phyloP scores from a whole-genome alignment of 495 filamentous ascomycete species.

The Clavariopsis aquatica region DNA sequence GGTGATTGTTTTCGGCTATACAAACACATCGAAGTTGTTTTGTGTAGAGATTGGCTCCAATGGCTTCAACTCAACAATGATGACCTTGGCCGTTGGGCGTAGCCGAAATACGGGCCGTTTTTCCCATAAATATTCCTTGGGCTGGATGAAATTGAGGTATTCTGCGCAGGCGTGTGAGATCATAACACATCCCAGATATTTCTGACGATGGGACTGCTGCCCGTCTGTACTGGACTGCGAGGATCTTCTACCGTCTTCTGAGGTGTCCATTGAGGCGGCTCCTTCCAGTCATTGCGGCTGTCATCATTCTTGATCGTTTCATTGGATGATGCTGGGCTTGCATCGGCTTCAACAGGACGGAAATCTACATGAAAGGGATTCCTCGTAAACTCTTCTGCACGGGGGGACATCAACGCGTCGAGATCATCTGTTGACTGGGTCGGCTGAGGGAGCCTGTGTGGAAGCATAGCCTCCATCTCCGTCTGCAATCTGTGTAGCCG shows the following conservation, averaged over 20 bases:
- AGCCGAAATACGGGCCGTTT: not conserved
- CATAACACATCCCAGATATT: slow-evolving; percentile 58
- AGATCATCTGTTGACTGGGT: slow-evolving; percentile 29
- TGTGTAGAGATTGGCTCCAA: not conserved
- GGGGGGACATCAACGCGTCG: slow-evolving; percentile 46
- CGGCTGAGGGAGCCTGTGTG: slow-evolving; percentile 27
- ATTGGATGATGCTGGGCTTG: slow-evolving; percentile 30
- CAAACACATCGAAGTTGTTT: not conserved
- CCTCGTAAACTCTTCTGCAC: slow-evolving; percentile 48
- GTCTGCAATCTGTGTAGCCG: slow-evolving; percentile 44
- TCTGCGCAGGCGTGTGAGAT: slow-evolving; percentile 8
- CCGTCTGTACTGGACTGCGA: slow-evolving; percentile 63
- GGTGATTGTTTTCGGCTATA: not conserved
- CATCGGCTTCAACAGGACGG: slow-evolving; percentile 7
- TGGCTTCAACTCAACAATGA: not conserved
- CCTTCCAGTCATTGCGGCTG: slow-evolving; percentile 22
- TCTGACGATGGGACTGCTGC: slow-evolving; percentile 65
- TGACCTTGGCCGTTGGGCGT: not conserved
- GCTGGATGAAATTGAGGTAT: not conserved
- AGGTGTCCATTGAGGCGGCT: slow-evolving; percentile 19
- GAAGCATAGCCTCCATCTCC: slow-evolving; percentile 41
- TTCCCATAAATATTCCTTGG: not conserved
- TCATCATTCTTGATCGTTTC: slow-evolving; percentile 36
- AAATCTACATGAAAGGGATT: slow-evolving; percentile 47
- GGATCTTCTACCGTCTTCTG: slow-evolving; percentile 57